Conservation (phyloP, 2,329 filamentous ascomycete species). For the Plenodomus tracheiphilus region DNA sequence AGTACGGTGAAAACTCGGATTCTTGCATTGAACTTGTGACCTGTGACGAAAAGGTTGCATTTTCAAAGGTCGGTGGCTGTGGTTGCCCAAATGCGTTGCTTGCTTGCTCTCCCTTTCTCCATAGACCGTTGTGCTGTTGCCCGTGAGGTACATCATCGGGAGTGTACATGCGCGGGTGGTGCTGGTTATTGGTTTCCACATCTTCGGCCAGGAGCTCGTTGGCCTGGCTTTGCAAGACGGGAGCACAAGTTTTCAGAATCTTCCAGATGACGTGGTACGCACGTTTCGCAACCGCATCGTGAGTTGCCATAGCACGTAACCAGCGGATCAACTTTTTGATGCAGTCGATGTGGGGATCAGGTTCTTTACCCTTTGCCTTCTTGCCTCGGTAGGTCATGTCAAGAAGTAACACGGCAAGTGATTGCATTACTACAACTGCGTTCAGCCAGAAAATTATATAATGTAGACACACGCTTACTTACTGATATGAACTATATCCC, state of each 20-base stretch:
- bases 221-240: constrained; percentile 14
- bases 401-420: constrained; percentile 42
- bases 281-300: constrained; percentile 32
- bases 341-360: constrained; percentile 27
- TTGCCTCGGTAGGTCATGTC: constrained; percentile 39
- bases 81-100: neutral
- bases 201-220: constrained; percentile 14
- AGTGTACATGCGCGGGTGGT: no score
- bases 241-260: constrained; percentile 18
- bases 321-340: constrained; percentile 41
- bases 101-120: neutral
- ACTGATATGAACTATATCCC: constrained; percentile 44
- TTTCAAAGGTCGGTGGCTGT: neutral
- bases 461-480: constrained; percentile 1
- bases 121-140: neutral
- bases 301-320: constrained; percentile 35
- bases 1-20: neutral
- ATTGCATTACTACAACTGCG: constrained; percentile 39
- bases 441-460: neutral
- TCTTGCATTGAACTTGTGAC: neutral
- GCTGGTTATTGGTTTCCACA: neutral
- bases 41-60: neutral
- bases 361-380: constrained; percentile 28
- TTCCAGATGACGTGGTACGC: constrained; percentile 28
- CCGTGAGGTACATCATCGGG: neutral